Conservation (phyloP, 495 filamentous ascomycete genomes). For the Cetradonia linearis region DNA sequence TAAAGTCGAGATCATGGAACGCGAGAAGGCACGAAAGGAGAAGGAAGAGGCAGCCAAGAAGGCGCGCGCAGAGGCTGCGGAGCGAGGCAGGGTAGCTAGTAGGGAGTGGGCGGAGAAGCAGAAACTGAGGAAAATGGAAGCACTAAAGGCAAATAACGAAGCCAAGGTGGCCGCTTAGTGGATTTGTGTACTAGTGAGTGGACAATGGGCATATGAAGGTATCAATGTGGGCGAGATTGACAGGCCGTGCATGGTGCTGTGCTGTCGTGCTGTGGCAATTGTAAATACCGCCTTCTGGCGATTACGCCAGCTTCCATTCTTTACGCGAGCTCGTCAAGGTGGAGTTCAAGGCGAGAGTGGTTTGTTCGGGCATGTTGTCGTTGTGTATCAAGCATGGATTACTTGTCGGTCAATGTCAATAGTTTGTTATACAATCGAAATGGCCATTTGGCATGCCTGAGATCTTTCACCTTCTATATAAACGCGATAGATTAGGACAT, state of each 20-base stretch:
- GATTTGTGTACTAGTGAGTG: not conserved
- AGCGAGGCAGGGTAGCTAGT: slow-evolving; percentile 50
- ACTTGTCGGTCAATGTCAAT: not conserved
- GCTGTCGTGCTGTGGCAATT: not conserved
- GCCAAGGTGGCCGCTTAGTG: slow-evolving; percentile 13
- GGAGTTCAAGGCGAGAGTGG: not conserved
- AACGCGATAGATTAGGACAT: not conserved
- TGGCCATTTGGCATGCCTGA: too few species aligned
- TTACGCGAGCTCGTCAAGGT: not conserved
- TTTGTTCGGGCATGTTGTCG: not conserved
- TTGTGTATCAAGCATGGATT: not conserved
- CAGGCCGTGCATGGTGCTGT: not conserved
- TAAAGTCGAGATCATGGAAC: slow-evolving; percentile 37
- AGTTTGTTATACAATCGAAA: too few species aligned
- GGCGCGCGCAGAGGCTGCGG: slow-evolving; percentile 54
- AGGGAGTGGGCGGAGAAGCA: slow-evolving; percentile 65
- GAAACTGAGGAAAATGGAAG: slow-evolving; percentile 32
- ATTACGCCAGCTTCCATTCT: not conserved
- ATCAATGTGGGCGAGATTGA: not conserved
- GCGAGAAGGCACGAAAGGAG: slow-evolving; percentile 43
- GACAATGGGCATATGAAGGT: not conserved
- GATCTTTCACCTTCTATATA: too few species aligned
- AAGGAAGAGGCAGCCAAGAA: slow-evolving; percentile 47
- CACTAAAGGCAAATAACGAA: slow-evolving; percentile 45
- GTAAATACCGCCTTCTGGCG: not conserved